Base-by-base conservation (phyloP, 805 yeast species). In the Monosporozyma servazzii region DNA sequence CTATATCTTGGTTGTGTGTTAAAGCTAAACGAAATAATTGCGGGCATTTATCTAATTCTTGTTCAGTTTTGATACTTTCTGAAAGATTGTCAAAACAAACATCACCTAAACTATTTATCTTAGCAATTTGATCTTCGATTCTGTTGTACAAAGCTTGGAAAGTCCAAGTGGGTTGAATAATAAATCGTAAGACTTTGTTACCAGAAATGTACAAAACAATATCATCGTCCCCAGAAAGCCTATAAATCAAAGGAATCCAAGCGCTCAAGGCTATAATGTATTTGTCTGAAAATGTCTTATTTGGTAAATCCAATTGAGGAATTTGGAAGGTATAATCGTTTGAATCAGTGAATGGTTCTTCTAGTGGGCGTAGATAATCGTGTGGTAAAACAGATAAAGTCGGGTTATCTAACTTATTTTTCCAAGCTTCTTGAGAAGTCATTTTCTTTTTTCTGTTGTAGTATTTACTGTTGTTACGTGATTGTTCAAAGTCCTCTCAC, bases 161-260 rank as follows among this genome's bases (percentile, higher is more conserved):
- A 0, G 81, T 62, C 62, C 73, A 63, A 8, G 71, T 68, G 33
- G 86, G 80, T 48, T 79, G 76, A 41, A 88, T 71, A 33, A 71
- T 72, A 45, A 86, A 71, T 61, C 96, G 76, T 27, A 88, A 64
- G 17, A 87, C 81, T 56, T 71, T 69, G 41, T 70, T 63, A 5
- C 67, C 67, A 2, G 69, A 58, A 25, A 76, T 67, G 58, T 84
- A 89, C 54, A 91, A 71, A n/a, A 85, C 82, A 48, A 93, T 82
- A 61, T 91, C 97, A 57, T 91, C 97, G 65, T 91, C 98, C 23
- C 97, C 98, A 2, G 96, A 85, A 46, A 88, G 72, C 63, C 98
- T 76, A 68, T 78, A 84, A 39, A 88, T 75, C 52, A 91, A 74
- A 0, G 84, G 80, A 23, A 84, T 79, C 70, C 82, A 86, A 0